Evolutionary conservation across 148 eudicot species (phyloP).

Genomic region (Amaranthus cruentus): DNA sequence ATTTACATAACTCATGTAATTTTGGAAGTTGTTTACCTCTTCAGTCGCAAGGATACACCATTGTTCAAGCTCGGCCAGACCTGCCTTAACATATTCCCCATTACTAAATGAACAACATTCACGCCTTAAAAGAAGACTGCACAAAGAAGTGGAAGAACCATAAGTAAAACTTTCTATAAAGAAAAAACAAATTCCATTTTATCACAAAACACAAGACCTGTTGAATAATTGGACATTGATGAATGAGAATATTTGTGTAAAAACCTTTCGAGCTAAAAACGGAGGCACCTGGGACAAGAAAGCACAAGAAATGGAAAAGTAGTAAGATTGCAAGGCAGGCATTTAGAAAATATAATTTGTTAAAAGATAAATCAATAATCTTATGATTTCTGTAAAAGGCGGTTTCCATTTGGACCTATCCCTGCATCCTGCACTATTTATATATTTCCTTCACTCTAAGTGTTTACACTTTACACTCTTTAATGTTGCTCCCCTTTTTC

Average conservation of each 20-base stretch:
- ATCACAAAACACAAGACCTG: slow-evolving; percentile 44
- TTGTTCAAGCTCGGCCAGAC: slow-evolving; percentile 81
- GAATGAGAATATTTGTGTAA: slow-evolving; percentile 96
- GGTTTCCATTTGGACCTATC: background rate
- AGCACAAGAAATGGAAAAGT: slow-evolving; percentile 6
- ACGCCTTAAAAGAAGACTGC: slow-evolving; percentile 90
- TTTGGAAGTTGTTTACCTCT: slow-evolving; percentile 43
- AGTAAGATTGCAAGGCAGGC: slow-evolving; percentile 1
- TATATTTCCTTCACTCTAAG: background rate
- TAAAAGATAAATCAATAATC: background rate
- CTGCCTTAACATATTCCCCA: slow-evolving; percentile 98
- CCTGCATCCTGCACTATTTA: background rate
- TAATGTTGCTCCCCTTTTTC: background rate
- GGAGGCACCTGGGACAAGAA: slow-evolving; percentile 63
- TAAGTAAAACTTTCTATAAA: background rate
- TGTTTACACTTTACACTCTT: background rate
- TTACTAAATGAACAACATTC: slow-evolving; percentile 98
- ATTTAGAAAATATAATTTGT: background rate
- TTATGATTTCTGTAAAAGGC: background rate
- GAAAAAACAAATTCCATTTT: background rate
- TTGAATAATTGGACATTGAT: slow-evolving; percentile 96
- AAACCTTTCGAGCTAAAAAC: slow-evolving; percentile 87
- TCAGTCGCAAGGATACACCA: slow-evolving; percentile 86
- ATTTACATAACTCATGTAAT: background rate
- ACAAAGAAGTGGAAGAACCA: slow-evolving; percentile 17